phyloP scores from a whole-genome alignment of 306 rosid genomes.

The Luffa acutangula region DNA sequence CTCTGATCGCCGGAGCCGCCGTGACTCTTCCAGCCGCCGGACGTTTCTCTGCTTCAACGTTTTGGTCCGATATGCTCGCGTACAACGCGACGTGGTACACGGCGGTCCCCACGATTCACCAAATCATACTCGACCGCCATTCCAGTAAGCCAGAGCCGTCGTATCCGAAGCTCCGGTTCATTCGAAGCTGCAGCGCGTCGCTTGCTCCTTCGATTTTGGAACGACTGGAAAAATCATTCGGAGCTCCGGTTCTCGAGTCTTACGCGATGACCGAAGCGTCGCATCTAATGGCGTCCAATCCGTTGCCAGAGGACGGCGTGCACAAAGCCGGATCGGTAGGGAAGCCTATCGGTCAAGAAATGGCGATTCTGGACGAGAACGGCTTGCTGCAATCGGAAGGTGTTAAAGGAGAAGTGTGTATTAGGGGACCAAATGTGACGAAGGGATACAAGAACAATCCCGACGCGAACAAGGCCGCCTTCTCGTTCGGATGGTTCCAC shows the following conservation, averaged over 20 bases:
- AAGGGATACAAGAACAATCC: constrained; percentile 75
- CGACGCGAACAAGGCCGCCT: constrained; percentile 48
- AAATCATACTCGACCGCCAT: constrained; percentile 82
- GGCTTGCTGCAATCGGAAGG: constrained; percentile 30
- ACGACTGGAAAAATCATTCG: constrained; percentile 53
- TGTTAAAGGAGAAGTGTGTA: constrained; percentile 61
- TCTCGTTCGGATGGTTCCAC: constrained; percentile 73
- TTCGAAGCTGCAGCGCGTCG: constrained; percentile 84
- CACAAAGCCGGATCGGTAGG: constrained; percentile 93
- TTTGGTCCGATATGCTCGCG: constrained; percentile 67
- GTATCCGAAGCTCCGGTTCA: constrained; percentile 76
- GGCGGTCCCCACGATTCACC: constrained; percentile 92
- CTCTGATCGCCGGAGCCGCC: constrained; percentile 48
- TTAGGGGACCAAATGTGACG: constrained; percentile 68
- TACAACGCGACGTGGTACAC: constrained; percentile 85
- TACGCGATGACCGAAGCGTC: constrained; percentile 96
- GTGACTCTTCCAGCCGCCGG: constrained; percentile 62
- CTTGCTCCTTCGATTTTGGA: constrained; percentile 59
- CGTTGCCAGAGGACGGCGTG: constrained; percentile 58
- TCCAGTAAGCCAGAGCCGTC: constrained; percentile 35
- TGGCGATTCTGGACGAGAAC: constrained; percentile 45
- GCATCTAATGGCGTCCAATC: constrained; percentile 74
- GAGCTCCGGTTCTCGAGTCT: constrained; percentile 84
- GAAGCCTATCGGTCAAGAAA: constrained; percentile 62
- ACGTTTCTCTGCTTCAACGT: constrained; percentile 73